Percentiles rank a stretch among this genome's conserved stretches.
Conservation (phyloP, 805 yeast genomes). For the Alloascoidea hylecoeti region DNA sequence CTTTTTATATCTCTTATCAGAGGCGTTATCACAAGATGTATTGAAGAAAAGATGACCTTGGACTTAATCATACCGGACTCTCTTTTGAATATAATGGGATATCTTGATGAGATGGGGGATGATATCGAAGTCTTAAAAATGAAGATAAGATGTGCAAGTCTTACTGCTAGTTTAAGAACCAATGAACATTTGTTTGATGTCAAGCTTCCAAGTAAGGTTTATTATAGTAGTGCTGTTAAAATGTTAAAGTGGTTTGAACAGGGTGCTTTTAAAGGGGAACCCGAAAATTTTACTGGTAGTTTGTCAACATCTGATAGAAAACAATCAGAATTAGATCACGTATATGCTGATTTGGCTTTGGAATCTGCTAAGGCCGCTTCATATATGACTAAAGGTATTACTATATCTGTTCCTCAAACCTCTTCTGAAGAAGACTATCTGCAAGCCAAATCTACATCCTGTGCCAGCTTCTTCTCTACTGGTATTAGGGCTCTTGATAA, state of each 20-base stretch:
- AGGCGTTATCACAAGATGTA: constrained; percentile 8
- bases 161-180: too few relatives aligned
- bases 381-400: background rate
- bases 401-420: background rate
- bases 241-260: constrained; percentile 2
- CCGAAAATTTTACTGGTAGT: background rate
- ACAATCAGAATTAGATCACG: constrained; percentile 7
- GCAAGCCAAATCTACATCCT: background rate
- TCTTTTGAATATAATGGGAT: too few relatives aligned
- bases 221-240: constrained; percentile 10
- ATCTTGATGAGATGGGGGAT: too few relatives aligned
- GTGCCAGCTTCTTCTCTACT: background rate
- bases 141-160: constrained; percentile 9
- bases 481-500: background rate
- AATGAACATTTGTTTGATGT: too few relatives aligned
- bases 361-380: constrained; percentile 9
- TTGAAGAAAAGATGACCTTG: too few relatives aligned
- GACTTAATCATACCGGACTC: too few relatives aligned
- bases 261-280: background rate
- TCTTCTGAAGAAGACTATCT: background rate
- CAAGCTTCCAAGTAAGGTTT: too few relatives aligned
- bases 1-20: constrained; percentile 8
- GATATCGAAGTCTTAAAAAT: constrained; percentile 9
- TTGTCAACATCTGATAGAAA: background rate
- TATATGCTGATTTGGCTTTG: constrained; percentile 9